These are phyloP conservation scores for Mortierella sp. DNA, from an alignment of 371 early-diverging fungal genomes.

Conservation along the genomic window DNA sequence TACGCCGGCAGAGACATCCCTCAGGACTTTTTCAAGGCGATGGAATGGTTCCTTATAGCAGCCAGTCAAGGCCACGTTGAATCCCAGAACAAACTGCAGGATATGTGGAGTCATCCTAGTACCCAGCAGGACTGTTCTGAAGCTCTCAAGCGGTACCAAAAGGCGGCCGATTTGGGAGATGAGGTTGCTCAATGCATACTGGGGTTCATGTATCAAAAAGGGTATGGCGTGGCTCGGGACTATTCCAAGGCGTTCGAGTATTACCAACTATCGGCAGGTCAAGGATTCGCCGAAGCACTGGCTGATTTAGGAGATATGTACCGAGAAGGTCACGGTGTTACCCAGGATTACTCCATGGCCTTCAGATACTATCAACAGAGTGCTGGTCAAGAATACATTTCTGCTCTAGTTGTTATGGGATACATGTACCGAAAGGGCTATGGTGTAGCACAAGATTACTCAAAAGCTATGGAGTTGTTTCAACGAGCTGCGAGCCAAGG, in stretches of 20 bases:
- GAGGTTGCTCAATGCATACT: background rate
- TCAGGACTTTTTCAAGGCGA: background rate
- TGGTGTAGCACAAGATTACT: background rate
- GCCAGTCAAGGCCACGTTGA: background rate
- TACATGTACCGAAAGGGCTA: background rate
- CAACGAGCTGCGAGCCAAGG: background rate
- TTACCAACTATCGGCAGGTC: background rate
- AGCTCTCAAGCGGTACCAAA: background rate
- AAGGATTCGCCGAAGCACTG: background rate
- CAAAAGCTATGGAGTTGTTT: background rate
- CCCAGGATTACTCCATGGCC: background rate
- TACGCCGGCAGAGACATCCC: background rate
- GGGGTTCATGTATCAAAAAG: background rate
- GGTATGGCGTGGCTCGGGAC: background rate
- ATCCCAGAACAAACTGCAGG: background rate
- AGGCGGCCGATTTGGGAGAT: background rate
- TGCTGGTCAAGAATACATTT: background rate
- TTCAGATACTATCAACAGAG: background rate
- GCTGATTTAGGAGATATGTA: background rate
- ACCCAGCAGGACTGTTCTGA: background rate
- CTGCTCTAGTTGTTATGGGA: background rate
- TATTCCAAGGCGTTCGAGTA: background rate
- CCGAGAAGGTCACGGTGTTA: background rate
- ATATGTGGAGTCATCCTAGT: background rate
- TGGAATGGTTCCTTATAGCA: background rate